Evolutionary conservation across 2,329 filamentous ascomycete genomes (phyloP).

Genomic region (Sporothrix mexicana): DNA sequence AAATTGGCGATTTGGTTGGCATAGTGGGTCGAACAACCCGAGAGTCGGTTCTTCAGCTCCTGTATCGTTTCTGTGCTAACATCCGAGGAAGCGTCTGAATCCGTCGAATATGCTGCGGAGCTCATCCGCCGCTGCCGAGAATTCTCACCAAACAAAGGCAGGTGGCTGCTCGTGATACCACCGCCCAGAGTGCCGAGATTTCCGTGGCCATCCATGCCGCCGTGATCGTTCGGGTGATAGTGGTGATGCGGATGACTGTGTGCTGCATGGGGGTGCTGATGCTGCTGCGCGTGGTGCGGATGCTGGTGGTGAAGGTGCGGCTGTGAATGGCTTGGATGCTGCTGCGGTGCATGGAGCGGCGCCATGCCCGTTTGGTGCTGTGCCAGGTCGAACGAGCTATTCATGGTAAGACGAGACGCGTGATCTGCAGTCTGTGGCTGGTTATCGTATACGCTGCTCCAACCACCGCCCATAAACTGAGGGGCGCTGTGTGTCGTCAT

Average conservation of each 20-base stretch:
- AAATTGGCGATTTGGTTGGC: slow-evolving; percentile 41
- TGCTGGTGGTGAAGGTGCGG: slow-evolving; percentile 26
- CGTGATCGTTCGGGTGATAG: slow-evolving; percentile 27
- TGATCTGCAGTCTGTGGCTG: slow-evolving; percentile 23
- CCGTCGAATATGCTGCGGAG: slow-evolving; percentile 35
- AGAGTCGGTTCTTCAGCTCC: slow-evolving; percentile 47
- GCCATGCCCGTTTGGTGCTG: slow-evolving; percentile 30
- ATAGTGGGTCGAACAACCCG: slow-evolving; percentile 43
- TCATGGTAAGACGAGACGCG: slow-evolving; percentile 31
- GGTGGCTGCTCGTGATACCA: slow-evolving; percentile 32
- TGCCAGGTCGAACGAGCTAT: slow-evolving; percentile 30
- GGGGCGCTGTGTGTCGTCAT: slow-evolving; percentile 28
- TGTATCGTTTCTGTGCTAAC: slow-evolving; percentile 40
- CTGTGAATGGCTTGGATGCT: slow-evolving; percentile 25
- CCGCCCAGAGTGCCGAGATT: slow-evolving; percentile 1
- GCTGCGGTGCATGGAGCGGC: slow-evolving; percentile 31
- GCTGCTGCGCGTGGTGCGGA: slow-evolving; percentile 27
- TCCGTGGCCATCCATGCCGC: slow-evolving; percentile 14
- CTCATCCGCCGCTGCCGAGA: slow-evolving; percentile 35
- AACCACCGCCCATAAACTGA: slow-evolving; percentile 31
- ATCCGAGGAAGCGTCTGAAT: slow-evolving; percentile 38
- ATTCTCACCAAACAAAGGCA: slow-evolving; percentile 33
- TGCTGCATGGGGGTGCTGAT: slow-evolving; percentile 27
- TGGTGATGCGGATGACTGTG: slow-evolving; percentile 27
- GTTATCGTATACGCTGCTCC: slow-evolving; percentile 34